These are phyloP conservation scores for Auriscalpium microsporum DNA, from an alignment of 768 basidiomycete genomes.

Conservation along the genomic window DNA sequence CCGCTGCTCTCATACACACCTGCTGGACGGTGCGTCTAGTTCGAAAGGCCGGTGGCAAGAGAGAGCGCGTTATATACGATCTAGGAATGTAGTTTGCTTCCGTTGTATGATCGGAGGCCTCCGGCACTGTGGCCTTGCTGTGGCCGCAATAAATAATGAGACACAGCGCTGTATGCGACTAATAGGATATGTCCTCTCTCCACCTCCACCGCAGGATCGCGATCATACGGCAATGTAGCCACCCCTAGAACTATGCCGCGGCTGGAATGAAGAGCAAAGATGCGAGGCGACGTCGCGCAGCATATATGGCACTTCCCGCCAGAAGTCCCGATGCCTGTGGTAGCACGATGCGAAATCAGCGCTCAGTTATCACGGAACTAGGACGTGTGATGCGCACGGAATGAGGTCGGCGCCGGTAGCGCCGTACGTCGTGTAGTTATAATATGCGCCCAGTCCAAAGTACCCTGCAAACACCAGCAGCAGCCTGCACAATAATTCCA, in stretches of 20 bases:
- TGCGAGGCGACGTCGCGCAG: constrained; percentile 69
- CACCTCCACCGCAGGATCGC: neutral
- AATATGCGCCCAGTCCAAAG: constrained; percentile 73
- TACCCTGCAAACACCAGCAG: constrained; percentile 61
- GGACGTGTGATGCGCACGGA: constrained; percentile 47
- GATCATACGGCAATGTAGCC: constrained; percentile 62
- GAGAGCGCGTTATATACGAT: no score
- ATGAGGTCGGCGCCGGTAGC: constrained; percentile 76
- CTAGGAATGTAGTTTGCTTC: no score
- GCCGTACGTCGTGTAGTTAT: constrained; percentile 84
- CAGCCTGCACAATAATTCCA: constrained; percentile 31
- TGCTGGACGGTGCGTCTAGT: no score
- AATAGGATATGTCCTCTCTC: neutral
- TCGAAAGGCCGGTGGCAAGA: no score
- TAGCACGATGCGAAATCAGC: constrained; percentile 1
- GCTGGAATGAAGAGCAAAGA: constrained; percentile 64
- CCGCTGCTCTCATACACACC: no score
- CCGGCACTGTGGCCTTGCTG: no score
- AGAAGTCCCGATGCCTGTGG: constrained; percentile 77
- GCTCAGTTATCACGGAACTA: neutral
- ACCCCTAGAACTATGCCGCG: constrained; percentile 55
- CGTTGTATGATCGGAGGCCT: no score
- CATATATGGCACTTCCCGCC: constrained; percentile 86
- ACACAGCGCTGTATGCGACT: neutral
- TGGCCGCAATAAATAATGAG: no score